These are phyloP conservation scores for Starmerella vaccinii DNA, from an alignment of 805 yeast species.

Conservation along the genomic window DNA sequence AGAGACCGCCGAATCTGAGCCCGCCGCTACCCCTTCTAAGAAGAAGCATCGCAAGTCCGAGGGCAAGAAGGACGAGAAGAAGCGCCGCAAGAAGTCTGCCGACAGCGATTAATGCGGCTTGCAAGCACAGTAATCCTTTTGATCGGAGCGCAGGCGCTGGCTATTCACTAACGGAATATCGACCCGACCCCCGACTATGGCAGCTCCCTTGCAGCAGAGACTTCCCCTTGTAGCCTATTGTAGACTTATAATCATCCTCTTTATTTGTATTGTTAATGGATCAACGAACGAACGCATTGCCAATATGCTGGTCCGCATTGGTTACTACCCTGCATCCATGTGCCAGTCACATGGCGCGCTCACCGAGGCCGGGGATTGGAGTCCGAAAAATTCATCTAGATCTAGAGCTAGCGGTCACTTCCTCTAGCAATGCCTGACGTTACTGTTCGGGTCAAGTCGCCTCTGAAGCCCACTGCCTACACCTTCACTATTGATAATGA, in stretches of 20 bases:
- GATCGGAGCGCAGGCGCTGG: too few species aligned
- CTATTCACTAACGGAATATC: too few species aligned
- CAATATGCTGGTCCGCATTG: not conserved
- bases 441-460: constrained; percentile 22
- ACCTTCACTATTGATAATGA: constrained; percentile 25
- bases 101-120: not conserved
- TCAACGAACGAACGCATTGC: not conserved
- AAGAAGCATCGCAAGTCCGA: constrained; percentile 24
- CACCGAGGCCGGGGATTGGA: constrained; percentile 1
- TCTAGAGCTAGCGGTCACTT: not conserved
- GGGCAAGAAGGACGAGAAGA: constrained; percentile 40
- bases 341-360: not conserved
- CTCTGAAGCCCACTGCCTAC: constrained; percentile 23
- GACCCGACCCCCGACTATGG: not conserved
- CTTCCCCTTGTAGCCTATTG: not conserved
- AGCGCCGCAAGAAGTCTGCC: constrained; percentile 27
- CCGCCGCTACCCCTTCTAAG: constrained; percentile 6
- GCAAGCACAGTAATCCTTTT: too few species aligned
- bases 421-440: constrained; percentile 3
- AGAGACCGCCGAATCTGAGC: not conserved
- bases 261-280: too few species aligned
- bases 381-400: constrained; percentile 1
- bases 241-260: not conserved
- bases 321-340: constrained; percentile 1
- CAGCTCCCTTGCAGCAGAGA: too few species aligned